Base-by-base conservation (phyloP, 495 filamentous ascomycete genomes). In the Cairneyella variabilis region DNA sequence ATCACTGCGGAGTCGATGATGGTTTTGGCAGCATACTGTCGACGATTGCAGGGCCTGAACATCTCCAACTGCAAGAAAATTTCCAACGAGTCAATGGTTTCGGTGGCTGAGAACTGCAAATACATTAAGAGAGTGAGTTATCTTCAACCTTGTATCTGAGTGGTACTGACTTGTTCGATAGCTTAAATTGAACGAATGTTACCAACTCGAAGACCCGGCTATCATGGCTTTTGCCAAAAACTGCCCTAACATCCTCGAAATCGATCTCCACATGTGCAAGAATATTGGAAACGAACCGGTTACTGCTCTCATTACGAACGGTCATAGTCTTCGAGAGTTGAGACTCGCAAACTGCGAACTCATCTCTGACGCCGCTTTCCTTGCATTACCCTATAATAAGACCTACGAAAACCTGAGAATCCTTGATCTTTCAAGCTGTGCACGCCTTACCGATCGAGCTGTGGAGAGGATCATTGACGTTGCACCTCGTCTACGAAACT, bases 151-250 rank as follows among this genome's bases (percentile, higher is more conserved):
- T 20, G 10, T 16, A 17, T 17, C 23, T 16, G 7, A 8, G 12
- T 34, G n/a, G 11, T 54, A 47, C 66, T 69, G 53, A 71, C 51
- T 43, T 9, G 2, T 25, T 45, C 28, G n/a, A 32, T 66, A 96
- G 87, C 76, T 99, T 51, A 99, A 99, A 79, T 77, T 99, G 46
- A 97, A 97, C 66, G 85, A 90, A 20, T 95, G 95, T 63, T 60
- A 64, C 16, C 83, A 93, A 63, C 69, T 96, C 16, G 89, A 84
- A 14, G 87, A 97, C 64, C 72, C 71, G 18, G 83, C 91, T 3
- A 83, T 97, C 60, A 64, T 89, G 40, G 86, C 90, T 7, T 92
- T 97, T 63, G 95, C 95, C 27, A 74, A 83, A 23, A 80, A 90
- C 66, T 97, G 91, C 66, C 88, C 83, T 6, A 88, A 95, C 45